Percentiles rank a stretch among this genome's conserved stretches.
Conservation (phyloP, 2,329 filamentous ascomycete genomes). For the Xylogone sp. region DNA sequence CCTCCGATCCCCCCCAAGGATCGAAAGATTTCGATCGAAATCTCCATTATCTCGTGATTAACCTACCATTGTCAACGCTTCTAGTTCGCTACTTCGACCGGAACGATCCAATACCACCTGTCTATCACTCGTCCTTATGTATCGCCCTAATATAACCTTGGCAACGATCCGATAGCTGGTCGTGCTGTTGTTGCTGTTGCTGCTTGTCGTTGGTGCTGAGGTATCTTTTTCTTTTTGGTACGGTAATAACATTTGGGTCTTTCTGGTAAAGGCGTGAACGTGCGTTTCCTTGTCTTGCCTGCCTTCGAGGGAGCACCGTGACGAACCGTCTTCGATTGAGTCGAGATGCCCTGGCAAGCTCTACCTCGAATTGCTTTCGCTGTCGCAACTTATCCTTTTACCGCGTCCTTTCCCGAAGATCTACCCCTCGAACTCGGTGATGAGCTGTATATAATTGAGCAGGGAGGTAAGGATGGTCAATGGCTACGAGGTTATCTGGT, state of each 20-base stretch:
- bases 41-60: too few relatives aligned
- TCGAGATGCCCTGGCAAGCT: conserved; percentile 88
- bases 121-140: background rate
- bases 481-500: conserved; percentile 97
- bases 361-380: conserved; percentile 97
- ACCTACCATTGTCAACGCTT: too few relatives aligned
- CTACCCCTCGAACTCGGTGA: conserved; percentile 96
- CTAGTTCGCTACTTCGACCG: too few relatives aligned
- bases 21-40: background rate
- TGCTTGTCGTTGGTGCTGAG: too few relatives aligned
- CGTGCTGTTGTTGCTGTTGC: too few relatives aligned
- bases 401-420: conserved; percentile 80
- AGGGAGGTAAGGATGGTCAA: conserved; percentile 76
- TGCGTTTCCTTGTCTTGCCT: too few relatives aligned
- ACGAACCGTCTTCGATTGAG: background rate
- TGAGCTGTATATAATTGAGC: conserved; percentile 97
- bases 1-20: background rate
- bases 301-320: too few relatives aligned
- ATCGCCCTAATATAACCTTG: background rate
- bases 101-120: background rate
- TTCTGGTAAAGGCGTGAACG: background rate
- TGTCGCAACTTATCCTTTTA: conserved; percentile 92
- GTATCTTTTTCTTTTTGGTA: too few relatives aligned
- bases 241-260: too few relatives aligned
- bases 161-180: background rate